Base-by-base conservation (phyloP, 805 yeast species). In the Clavispora asparagi region DNA sequence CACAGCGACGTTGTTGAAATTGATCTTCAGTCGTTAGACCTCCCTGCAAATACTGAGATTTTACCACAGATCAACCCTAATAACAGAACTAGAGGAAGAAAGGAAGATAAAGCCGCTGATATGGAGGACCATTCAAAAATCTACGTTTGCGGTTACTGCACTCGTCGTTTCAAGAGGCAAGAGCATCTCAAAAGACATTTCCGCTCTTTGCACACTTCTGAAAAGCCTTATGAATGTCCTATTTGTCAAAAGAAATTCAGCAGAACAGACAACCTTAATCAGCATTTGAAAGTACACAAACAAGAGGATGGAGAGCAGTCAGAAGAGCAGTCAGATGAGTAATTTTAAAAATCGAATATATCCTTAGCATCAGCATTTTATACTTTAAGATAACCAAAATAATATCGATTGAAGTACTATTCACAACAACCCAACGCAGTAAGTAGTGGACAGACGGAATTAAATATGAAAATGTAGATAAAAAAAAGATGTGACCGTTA, bases 111-210 rank as follows among this genome's bases (percentile, higher is more conserved):
- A 50, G 78, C 76, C 42, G 81, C 78, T 16, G 87, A 81, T 56
- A 51, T 69, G 57, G 62, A 59, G 41, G 77, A 71, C 51, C 73
- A 69, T 51, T 42, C 75, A 10, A 83, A 83, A 62, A 79, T 79
- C 37, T 84, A 76, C 58, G 77, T 77, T 28, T 85, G 91, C 61
- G 77, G 77, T 29, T 76, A 73, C 56, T 85, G 92, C 61, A 72
- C 77, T 41, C 73, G 91, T 53, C 59, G 77, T 33, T 85, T 85
- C 65, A 81, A 83, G 59, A 73, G 94, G 54, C 88, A 84, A 60
- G 94, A 85, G 57, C 94, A 85, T 62, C 65, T 85, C 54, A 83
- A 83, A 60, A 73, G 94, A 49, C 94, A 85, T 57, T 78, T 82
- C 59, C 68, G 91, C 47, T 81, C 88, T 16, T 70, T 85, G 49